These are phyloP conservation scores for Clonostachys rhizophaga DNA, from an alignment of 2,329 filamentous ascomycete genomes.

Conservation along the genomic window DNA sequence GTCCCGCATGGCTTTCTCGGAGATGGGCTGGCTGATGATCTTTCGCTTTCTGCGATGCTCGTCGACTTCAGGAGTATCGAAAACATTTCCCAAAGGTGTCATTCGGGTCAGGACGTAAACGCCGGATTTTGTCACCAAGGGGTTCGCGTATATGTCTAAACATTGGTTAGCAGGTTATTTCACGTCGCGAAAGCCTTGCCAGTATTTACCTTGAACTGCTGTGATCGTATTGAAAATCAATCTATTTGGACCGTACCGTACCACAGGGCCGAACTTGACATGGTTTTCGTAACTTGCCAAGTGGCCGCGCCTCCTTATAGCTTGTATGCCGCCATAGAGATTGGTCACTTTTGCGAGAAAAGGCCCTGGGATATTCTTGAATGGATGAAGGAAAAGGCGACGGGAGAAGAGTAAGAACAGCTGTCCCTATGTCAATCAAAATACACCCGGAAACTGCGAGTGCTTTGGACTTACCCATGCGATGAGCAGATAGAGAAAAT, in stretches of 20 bases:
- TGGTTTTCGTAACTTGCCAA: slow-evolving; percentile 36
- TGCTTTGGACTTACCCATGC: no score
- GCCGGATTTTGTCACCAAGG: not conserved
- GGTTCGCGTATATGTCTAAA: slow-evolving; percentile 10
- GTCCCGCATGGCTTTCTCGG: slow-evolving; percentile 4
- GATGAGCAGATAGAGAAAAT: no score
- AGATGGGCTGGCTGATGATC: slow-evolving; percentile 1
- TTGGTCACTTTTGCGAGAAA: slow-evolving; percentile 59
- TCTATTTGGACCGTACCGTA: slow-evolving; percentile 73
- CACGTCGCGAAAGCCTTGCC: no score
- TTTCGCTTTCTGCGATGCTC: slow-evolving; percentile 3
- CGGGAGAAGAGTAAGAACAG: slow-evolving; percentile 40
- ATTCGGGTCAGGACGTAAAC: not conserved
- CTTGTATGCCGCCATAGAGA: slow-evolving; percentile 64
- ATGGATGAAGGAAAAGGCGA: slow-evolving; percentile 57
- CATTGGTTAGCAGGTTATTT: no score
- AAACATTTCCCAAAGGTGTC: slow-evolving; percentile 15
- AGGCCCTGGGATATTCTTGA: slow-evolving; percentile 63
- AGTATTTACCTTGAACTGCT: slow-evolving; percentile 42
- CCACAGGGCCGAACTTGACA: slow-evolving; percentile 41
- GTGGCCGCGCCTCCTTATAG: slow-evolving; percentile 69
- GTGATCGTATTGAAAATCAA: slow-evolving; percentile 71
- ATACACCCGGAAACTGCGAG: no score
- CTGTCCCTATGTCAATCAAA: slow-evolving; percentile 14
- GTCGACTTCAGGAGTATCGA: slow-evolving; percentile 2